Evolutionary conservation across 1,284 basidiomycete species (phyloP).

Genomic region (Sanghuangporus sanghuang): DNA sequence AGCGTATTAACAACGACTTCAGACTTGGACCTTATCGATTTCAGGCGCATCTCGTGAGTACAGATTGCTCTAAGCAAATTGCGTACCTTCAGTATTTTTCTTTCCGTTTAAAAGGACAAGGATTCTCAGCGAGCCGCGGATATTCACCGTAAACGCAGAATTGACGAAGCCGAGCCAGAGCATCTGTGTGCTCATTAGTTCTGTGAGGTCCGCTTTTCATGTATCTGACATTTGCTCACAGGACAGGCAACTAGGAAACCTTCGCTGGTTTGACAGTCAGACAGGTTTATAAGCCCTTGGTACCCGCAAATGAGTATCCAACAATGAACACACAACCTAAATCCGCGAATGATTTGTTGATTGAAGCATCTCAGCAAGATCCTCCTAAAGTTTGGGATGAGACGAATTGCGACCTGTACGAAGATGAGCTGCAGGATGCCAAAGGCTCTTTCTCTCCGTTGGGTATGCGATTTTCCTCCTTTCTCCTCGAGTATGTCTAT

Average conservation of each 20-base stretch:
- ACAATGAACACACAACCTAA: conserved; percentile 65
- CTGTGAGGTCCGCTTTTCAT: conserved; percentile 38
- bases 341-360: conserved; percentile 55
- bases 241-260: conserved; percentile 46
- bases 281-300: conserved; percentile 48
- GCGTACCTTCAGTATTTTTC: not conserved
- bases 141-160: conserved; percentile 50
- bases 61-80: not conserved
- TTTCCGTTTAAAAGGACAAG: conserved; percentile 47
- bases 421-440: conserved; percentile 21
- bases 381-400: conserved; percentile 59
- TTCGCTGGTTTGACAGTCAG: conserved; percentile 57
- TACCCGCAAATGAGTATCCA: conserved; percentile 55
- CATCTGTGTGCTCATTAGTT: conserved; percentile 56
- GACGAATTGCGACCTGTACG: conserved; percentile 37
- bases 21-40: conserved; percentile 67
- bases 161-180: conserved; percentile 71
- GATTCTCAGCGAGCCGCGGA: conserved; percentile 48
- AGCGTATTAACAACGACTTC: conserved; percentile 68
- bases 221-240: not conserved
- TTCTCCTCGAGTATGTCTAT: not conserved
- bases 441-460: not conserved
- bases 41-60: conserved; percentile 66
- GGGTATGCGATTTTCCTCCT: not conserved
- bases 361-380: conserved; percentile 60